Base-by-base conservation (phyloP, 176 grass and related monocot species). In the Zea luxurians region DNA sequence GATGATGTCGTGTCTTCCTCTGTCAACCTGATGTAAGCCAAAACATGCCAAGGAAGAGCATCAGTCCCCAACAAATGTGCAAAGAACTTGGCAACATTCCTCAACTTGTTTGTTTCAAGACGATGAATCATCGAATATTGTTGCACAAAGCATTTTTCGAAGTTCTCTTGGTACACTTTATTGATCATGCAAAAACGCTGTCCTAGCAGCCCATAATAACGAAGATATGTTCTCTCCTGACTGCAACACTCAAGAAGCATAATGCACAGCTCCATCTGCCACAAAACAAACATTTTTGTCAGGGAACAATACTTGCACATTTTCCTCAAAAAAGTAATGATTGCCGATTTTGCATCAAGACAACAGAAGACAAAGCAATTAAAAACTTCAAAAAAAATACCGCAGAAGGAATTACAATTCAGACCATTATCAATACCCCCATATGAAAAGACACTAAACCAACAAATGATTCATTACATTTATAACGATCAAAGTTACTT, bases 71-170 rank as follows among this genome's bases (percentile, higher is more conserved):
- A 91, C 42, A 98, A 73, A 83, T 98, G 95, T 0, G 92, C 95
- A 75, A 98, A 98, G 69, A 98, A 98, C 50, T 98, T 98, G 12
- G 95, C 95, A 10, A 98, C 95, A 83, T 95, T 98, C 40, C 95
- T 86, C 38, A 98, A 37, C 81, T 98, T 98, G 49, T 94, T 98
- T 34, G 95, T 98, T 78, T 98, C 92, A 0, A 95, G 87, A 6
- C 92, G 85, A 67, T 98, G 95, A 71, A 94, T 95, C 95, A 98
- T 98, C 1, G 89, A 94, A 85, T 98, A 98, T 44, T 98, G 95
- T 13, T 98, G 91, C 3, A 98, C 92, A 21, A 98, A 95, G 55
- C 88, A 98, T 43, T 90, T 94, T 64, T 98, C 95, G 68, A 98
- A 98, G 70, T 98, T 98, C 57, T 98, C 95, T 74, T 98, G 92